phyloP scores from a whole-genome alignment of 2,329 filamentous ascomycete species.

The Xylaria sp. region DNA sequence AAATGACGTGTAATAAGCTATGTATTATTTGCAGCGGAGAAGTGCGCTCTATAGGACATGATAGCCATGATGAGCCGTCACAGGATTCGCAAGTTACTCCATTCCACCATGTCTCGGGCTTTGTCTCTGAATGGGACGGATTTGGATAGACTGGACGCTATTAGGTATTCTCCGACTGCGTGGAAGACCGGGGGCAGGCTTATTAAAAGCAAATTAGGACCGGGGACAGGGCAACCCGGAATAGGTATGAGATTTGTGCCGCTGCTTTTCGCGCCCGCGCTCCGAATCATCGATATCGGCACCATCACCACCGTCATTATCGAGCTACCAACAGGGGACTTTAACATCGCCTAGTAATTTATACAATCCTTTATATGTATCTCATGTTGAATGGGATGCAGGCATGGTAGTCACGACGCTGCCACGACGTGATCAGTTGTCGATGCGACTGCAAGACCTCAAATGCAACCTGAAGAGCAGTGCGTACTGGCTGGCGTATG shows the following conservation, averaged over 20 bases:
- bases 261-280: conserved; percentile 14
- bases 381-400: conserved; percentile 12
- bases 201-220: conserved; percentile 35
- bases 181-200: conserved; percentile 18
- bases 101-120: conserved; percentile 29
- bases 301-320: no score
- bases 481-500: no score
- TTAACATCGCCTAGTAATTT: no score
- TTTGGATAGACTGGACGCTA: conserved; percentile 7
- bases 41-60: conserved; percentile 11
- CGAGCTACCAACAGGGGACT: no score
- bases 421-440: conserved; percentile 19
- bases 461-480: conserved; percentile 30
- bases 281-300: conserved; percentile 15
- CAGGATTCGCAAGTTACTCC: conserved; percentile 23
- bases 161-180: conserved; percentile 30
- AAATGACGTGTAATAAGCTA: conserved; percentile 28
- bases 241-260: conserved; percentile 28
- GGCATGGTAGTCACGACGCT: no score
- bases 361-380: conserved; percentile 9
- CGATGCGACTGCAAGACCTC: conserved; percentile 18
- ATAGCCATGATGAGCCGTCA: conserved; percentile 19
- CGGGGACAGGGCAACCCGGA: conserved; percentile 23
- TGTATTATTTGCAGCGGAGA: conserved; percentile 30
- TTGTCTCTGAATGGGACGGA: conserved; percentile 27